Percentiles rank a stretch among this genome's conserved stretches.
Evolutionary conservation across 208 protist genomes (phyloP).

Genomic region (Crithidia sp.): DNA sequence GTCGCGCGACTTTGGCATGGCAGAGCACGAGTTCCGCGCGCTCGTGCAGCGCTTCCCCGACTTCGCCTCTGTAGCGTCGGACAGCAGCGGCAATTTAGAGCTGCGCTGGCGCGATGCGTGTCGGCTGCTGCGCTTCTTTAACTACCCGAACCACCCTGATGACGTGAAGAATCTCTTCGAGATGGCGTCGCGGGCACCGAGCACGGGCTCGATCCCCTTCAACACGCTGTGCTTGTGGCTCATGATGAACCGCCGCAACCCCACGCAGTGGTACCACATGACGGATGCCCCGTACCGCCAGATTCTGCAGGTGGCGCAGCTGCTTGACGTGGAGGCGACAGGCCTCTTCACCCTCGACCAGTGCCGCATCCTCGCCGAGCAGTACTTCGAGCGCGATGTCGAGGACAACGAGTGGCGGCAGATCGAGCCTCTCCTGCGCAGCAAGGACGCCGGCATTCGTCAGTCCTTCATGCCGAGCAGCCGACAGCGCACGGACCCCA

Average conservation of each 20-base stretch:
- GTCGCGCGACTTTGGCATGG: constrained; percentile 46
- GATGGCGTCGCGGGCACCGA: constrained; percentile 32
- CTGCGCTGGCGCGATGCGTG: constrained; percentile 60
- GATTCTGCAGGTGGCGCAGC: constrained; percentile 52
- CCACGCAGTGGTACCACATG: constrained; percentile 59
- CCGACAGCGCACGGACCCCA: not conserved
- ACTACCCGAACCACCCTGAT: constrained; percentile 64
- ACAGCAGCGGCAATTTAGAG: constrained; percentile 16
- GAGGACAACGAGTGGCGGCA: constrained; percentile 40
- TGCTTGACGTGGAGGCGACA: constrained; percentile 55
- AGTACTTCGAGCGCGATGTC: constrained; percentile 64
- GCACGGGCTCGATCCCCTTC: constrained; percentile 45
- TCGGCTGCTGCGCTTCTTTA: constrained; percentile 63
- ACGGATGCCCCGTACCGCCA: constrained; percentile 32
- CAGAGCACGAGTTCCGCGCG: constrained; percentile 42
- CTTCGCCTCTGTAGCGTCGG: constrained; percentile 36
- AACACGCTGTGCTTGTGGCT: constrained; percentile 58
- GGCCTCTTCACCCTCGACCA: constrained; percentile 66
- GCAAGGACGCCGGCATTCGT: constrained; percentile 36
- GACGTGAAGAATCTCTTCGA: constrained; percentile 64
- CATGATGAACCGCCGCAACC: constrained; percentile 49
- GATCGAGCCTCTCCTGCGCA: constrained; percentile 38
- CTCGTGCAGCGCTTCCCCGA: constrained; percentile 44
- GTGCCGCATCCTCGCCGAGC: constrained; percentile 51
- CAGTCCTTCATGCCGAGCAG: constrained; percentile 32